Base-by-base conservation (phyloP, 768 basidiomycete species). In the Lanmaoa pseudosensibilis region DNA sequence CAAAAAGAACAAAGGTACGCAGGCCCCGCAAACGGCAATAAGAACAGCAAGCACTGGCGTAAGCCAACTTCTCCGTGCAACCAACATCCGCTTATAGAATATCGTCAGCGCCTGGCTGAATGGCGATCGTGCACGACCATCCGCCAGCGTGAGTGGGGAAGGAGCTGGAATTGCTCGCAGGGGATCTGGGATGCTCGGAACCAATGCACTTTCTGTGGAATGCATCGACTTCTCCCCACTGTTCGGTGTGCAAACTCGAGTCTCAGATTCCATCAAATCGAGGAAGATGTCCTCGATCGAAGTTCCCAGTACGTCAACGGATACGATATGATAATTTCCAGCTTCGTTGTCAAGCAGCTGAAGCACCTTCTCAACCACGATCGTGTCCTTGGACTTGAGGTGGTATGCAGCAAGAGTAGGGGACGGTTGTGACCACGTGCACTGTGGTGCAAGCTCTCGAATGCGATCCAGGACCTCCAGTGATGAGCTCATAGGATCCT, bases 241-340 rank as follows among this genome's bases (percentile, higher is more conserved):
- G 27, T 79, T 73, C 16, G 34, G 44, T 2, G 46, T 63, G 23
- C 40, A 53, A 1, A 15, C 27, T 36, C n/a, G 54, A 30, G 18
- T 44, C 50, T 69, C 65, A 4, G 78, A 74, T 46, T 70, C 70
- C 87, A 91, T 90, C 18, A 93, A 71, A 39, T 80, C 78, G 19
- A 93, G 77, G 74, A 93, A 92, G 44, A 93, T 87, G 54, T 91
- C 88, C 68, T 93, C 90, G 39, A 93, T 86, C 9, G 88, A 83
- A 1, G 89, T 86, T 11, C 87, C 85, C 21, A 87, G 71, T 23
- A 90, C 77, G 53, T 90, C 86, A 63, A 86, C 88, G 0, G 82
- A 83, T 0, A 64, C 64, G 37, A 89, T 74, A 10, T 66, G 56
- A 41, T 77, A 74, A 0, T 60, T 57, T 9, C 53, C 61, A 37